These are phyloP conservation scores for Annona cherimola DNA, from an alignment of 164 flowering plant genomes.

Conservation along the genomic window DNA sequence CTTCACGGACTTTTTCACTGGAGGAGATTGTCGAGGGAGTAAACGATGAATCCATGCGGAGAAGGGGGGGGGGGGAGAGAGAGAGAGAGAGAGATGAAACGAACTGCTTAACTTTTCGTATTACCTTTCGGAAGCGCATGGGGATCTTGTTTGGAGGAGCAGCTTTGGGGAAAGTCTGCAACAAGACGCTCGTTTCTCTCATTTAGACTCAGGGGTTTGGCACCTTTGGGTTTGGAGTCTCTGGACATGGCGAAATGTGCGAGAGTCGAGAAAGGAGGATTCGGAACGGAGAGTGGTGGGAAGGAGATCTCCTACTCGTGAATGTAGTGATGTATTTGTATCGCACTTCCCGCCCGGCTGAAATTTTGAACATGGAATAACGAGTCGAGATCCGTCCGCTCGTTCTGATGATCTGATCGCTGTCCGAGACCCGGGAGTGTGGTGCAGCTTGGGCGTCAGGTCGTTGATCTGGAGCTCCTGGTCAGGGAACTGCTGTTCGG, in stretches of 20 bases:
- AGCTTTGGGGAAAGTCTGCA: slow-evolving; percentile 32
- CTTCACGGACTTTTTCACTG: slow-evolving; percentile 26
- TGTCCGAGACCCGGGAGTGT: too few species aligned
- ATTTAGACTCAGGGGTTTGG: slow-evolving; percentile 58
- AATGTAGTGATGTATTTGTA: too few species aligned
- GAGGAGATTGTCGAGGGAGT: not conserved
- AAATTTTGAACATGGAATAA: too few species aligned
- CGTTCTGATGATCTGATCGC: not conserved
- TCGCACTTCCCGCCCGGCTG: not conserved
- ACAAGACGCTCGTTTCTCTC: slow-evolving; percentile 56
- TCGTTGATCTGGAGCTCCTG: too few species aligned
- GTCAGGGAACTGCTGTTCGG: too few species aligned
- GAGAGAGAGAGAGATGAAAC: not conserved
- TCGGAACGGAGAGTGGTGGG: not conserved
- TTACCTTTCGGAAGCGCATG: slow-evolving; percentile 5
- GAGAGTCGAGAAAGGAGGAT: not conserved
- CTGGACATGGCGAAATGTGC: not conserved
- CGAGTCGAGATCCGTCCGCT: not conserved
- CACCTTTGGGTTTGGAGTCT: too few species aligned
- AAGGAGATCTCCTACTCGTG: not conserved
- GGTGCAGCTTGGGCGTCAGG: too few species aligned
- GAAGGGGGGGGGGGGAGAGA: not conserved
- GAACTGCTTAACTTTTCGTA: not conserved
- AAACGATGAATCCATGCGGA: not conserved
- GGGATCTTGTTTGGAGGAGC: slow-evolving; percentile 11